Base-by-base conservation (phyloP, 1,284 basidiomycete species). In the Boletus nobilissimus region DNA sequence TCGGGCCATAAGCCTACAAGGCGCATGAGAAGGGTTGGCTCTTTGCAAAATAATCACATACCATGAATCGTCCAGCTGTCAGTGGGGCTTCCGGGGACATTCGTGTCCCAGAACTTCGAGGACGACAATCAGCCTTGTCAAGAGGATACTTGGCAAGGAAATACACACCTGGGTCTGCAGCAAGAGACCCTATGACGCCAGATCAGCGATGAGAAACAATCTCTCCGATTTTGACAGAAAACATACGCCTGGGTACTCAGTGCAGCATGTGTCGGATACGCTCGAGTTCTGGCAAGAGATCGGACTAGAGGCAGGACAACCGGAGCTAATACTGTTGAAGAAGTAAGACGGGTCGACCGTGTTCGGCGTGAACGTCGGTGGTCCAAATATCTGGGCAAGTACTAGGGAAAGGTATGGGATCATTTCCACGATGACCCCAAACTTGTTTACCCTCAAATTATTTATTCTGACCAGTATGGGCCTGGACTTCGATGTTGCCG, bases 1-100 rank as follows among this genome's bases (percentile, higher is more conserved):
- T 39, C n/a, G 26, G 48, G 51, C 94, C 94, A 94, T 66, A 94
- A 86, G 71, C 93, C 92, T 93, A 71, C 11, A 51, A 57, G 62
- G 51, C 64, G 36, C 43, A 73, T 67, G 76, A 80, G 64, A n/a
- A n/a, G n/a, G n/a, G n/a, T n/a, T n/a, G n/a, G n/a, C n/a, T n/a
- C 13, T 57, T 34, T 46, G 68, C 38, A 40, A 51, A 43, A 43
- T 10, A 34, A 76, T 22, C 29, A 79, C 89, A 67, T 78, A 92
- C 94, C 94, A 74, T 95, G 94, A 79, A 95, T 93, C 1, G 94
- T 94, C 94, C 94, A 95, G 80, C 91, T 93, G 82, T 93, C 81
- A 18, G 81, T 83, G 32, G 95, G 94, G 6, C 94, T 93, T 39
- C 91, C 92, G 2, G 90, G 85, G 1, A 94, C 92, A 74, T 90